Conservation (phyloP, 768 basidiomycete species). For the Lanmaoa pseudosensibilis region DNA sequence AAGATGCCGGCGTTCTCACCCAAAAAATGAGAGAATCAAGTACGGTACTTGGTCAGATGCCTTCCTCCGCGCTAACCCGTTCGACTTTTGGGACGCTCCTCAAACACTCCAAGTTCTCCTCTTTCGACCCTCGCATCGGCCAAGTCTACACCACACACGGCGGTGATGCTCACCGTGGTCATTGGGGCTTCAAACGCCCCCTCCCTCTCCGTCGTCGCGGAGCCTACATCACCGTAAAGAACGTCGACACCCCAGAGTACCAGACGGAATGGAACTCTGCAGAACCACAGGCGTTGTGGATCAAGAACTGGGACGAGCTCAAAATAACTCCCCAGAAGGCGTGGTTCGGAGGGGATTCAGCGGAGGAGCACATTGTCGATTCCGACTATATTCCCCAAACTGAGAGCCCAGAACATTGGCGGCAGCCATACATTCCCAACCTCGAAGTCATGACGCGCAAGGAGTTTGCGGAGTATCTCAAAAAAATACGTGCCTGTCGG, state of each 20-base stretch:
- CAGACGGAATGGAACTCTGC: slow-evolving; percentile 78
- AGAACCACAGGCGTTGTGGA: slow-evolving; percentile 64
- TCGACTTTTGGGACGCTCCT: slow-evolving; percentile 78
- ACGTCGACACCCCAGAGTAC: slow-evolving; percentile 70
- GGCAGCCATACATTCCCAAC: slow-evolving; percentile 44
- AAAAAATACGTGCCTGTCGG: slow-evolving; percentile 55
- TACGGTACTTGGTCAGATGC: slow-evolving; percentile 9
- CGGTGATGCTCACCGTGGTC: slow-evolving; percentile 70
- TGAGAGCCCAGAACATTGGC: slow-evolving; percentile 19
- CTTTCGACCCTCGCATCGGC: slow-evolving; percentile 71
- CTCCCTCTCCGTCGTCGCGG: slow-evolving; percentile 64
- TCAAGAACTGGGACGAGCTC: slow-evolving; percentile 67
- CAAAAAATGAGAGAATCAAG: not conserved
- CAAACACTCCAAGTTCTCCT: slow-evolving; percentile 78
- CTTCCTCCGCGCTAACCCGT: slow-evolving; percentile 38
- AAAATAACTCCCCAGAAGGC: slow-evolving; percentile 17
- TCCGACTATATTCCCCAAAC: slow-evolving; percentile 27
- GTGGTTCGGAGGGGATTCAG: slow-evolving; percentile 12
- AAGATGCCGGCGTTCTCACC: slow-evolving; percentile 21
- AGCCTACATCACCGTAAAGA: slow-evolving; percentile 62
- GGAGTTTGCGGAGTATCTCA: slow-evolving; percentile 60
- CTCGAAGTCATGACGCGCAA: slow-evolving; percentile 57
- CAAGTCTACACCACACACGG: slow-evolving; percentile 75
- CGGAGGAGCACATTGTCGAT: slow-evolving; percentile 23
- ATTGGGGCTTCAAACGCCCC: slow-evolving; percentile 86